Evolutionary conservation across 345 rosid genomes (phyloP).

Genomic region (Fremontodendron californicum): DNA sequence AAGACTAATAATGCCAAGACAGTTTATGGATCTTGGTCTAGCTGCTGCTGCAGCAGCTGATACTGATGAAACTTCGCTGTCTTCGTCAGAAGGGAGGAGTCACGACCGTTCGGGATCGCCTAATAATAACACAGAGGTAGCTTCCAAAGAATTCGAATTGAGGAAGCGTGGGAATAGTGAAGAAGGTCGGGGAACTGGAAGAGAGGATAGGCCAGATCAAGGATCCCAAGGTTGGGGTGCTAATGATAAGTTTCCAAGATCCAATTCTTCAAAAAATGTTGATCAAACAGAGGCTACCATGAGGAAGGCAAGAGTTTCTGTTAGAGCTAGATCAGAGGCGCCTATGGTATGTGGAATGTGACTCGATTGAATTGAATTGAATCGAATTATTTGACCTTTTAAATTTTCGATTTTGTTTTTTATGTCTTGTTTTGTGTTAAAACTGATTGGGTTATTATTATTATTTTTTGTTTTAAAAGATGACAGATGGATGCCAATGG

Average conservation of each 20-base stretch:
- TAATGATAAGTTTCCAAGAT: constrained; percentile 40
- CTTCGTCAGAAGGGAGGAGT: constrained; percentile 49
- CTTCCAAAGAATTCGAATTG: constrained; percentile 10
- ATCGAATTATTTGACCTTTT: neutral
- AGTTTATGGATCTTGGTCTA: constrained; percentile 50
- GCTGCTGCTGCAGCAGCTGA: constrained; percentile 22
- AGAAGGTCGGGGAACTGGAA: constrained; percentile 21
- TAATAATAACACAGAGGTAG: constrained; percentile 17
- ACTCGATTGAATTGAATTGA: neutral
- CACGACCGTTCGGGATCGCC: constrained; percentile 40
- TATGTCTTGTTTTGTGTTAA: neutral
- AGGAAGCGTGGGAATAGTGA: constrained; percentile 18
- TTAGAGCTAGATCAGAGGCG: constrained; percentile 55
- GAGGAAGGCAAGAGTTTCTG: constrained; percentile 64
- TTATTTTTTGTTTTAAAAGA: constrained; percentile 25
- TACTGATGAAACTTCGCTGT: constrained; percentile 38
- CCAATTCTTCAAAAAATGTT: constrained; percentile 34
- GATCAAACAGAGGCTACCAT: constrained; percentile 70
- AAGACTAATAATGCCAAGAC: constrained; percentile 32
- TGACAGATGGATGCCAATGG: constrained; percentile 78
- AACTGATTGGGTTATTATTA: neutral
- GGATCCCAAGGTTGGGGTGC: constrained; percentile 5
- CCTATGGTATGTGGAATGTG: constrained; percentile 35
- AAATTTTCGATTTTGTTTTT: neutral
- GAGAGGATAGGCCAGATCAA: constrained; percentile 36